These are phyloP conservation scores for Pseudisothecium myosuroides DNA, from an alignment of 225 moss, liverwort and hornwort species.

Conservation along the genomic window DNA sequence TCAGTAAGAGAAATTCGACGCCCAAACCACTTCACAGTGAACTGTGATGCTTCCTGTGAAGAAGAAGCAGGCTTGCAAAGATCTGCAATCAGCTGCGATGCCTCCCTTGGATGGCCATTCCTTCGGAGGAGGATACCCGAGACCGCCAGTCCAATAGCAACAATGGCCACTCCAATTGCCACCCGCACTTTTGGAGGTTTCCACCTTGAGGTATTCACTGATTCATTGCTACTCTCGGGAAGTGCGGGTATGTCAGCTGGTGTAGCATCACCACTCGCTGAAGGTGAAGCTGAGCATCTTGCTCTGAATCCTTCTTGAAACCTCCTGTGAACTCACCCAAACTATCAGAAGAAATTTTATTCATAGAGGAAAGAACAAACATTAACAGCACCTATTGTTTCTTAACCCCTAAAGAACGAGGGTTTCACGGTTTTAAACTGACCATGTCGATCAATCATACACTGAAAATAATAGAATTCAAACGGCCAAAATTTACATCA, in stretches of 20 bases:
- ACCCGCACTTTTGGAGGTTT: constrained; percentile 4
- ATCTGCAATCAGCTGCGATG: constrained; percentile 24
- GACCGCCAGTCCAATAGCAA: constrained; percentile 9
- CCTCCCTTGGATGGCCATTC: not conserved
- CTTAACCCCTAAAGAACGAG: not conserved
- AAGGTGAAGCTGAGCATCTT: constrained; percentile 11
- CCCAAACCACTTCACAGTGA: constrained; percentile 45
- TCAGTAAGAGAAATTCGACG: constrained; percentile 16
- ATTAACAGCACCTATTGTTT: not conserved
- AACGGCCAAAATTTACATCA: too few species aligned
- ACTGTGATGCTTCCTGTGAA: constrained; percentile 11
- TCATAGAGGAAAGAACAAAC: not conserved
- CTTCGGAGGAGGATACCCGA: not conserved
- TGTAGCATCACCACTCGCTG: constrained; percentile 6
- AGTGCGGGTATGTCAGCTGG: not conserved
- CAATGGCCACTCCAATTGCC: constrained; percentile 13
- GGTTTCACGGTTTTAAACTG: not conserved
- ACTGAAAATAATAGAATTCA: not conserved
- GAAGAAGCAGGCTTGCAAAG: constrained; percentile 11
- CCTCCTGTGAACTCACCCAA: not conserved
- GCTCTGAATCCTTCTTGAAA: not conserved
- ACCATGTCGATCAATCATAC: not conserved
- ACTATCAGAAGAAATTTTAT: not conserved
- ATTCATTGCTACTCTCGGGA: not conserved
- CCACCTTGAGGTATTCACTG: not conserved